Conservation (phyloP, 208 protist genomes). For the Crithidia brevicula region DNA sequence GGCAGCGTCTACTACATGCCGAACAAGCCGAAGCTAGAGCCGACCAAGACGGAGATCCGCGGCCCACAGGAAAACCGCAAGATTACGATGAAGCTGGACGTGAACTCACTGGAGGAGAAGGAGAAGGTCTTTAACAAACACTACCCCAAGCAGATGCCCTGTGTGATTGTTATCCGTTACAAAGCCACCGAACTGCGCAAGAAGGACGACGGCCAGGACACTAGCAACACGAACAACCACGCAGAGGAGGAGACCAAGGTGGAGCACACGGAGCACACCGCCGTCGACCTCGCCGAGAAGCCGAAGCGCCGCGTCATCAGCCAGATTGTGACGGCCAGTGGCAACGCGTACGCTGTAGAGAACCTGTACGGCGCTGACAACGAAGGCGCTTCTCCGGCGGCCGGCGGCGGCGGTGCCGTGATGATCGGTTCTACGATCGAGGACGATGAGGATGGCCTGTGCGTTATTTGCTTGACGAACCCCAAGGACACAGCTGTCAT, state of each 20-base stretch:
- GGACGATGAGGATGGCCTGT: constrained; percentile 87
- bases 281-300: constrained; percentile 79
- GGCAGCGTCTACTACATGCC: constrained; percentile 83
- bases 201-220: constrained; percentile 37
- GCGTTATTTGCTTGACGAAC: constrained; percentile 95
- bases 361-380: constrained; percentile 86
- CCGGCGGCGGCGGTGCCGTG: constrained; percentile 55
- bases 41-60: constrained; percentile 68
- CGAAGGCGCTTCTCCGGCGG: constrained; percentile 43
- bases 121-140: constrained; percentile 89
- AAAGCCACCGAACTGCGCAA: constrained; percentile 67
- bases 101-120: constrained; percentile 76
- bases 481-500: constrained; percentile 92
- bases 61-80: constrained; percentile 75
- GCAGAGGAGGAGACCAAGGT: constrained; percentile 53
- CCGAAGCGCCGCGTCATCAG: constrained; percentile 84
- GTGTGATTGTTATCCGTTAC: constrained; percentile 90
- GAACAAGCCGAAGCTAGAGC: constrained; percentile 91
- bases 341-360: constrained; percentile 87
- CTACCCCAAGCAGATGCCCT: constrained; percentile 92
- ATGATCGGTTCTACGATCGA: constrained; percentile 82
- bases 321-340: constrained; percentile 79
- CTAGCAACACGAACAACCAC: constrained; percentile 27
- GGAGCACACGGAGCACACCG: constrained; percentile 90
- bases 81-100: constrained; percentile 80